Evolutionary conservation across 2,329 filamentous ascomycete species (phyloP).

Genomic region (Sphaerulina musiva): DNA sequence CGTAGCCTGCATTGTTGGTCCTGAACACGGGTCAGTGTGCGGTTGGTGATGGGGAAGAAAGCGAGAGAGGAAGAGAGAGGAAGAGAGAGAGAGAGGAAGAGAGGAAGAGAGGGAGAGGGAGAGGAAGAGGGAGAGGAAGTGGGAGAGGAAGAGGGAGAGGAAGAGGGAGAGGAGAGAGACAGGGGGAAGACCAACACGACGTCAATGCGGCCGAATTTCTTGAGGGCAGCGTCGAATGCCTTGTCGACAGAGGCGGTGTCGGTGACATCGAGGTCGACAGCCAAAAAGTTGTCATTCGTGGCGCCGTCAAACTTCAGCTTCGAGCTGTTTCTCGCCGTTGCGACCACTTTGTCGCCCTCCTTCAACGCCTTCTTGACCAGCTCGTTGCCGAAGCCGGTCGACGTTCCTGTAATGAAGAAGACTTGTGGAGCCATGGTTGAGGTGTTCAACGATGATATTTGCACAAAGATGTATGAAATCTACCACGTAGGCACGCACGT

Average conservation of each 20-base stretch:
- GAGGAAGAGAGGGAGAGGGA: too few species aligned
- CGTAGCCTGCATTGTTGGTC: neutral
- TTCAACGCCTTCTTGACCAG: conserved; percentile 40
- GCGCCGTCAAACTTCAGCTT: conserved; percentile 37
- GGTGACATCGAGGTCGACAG: conserved; percentile 50
- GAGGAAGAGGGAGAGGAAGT: too few species aligned
- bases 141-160: neutral
- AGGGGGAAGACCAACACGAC: conserved; percentile 37
- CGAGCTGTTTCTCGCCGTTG: conserved; percentile 43
- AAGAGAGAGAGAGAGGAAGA: too few species aligned
- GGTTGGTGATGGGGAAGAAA: too few species aligned
- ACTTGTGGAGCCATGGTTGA: conserved; percentile 38
- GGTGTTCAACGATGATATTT: neutral
- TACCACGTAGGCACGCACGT: too few species aligned
- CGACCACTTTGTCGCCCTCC: conserved; percentile 41
- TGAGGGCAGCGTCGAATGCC: conserved; percentile 41
- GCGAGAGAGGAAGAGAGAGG: too few species aligned
- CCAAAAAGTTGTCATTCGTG: conserved; percentile 44
- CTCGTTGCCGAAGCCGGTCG: conserved; percentile 43
- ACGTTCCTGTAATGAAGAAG: conserved; percentile 45
- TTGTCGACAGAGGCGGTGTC: conserved; percentile 38
- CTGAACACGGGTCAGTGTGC: neutral
- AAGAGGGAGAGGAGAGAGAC: neutral
- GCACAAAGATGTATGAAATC: too few species aligned
- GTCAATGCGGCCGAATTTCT: conserved; percentile 52